Percentiles rank a stretch among this genome's conserved stretches.
phyloP scores from a whole-genome alignment of 1,139 yeast genomes.

The Tardiomyces depauwii region DNA sequence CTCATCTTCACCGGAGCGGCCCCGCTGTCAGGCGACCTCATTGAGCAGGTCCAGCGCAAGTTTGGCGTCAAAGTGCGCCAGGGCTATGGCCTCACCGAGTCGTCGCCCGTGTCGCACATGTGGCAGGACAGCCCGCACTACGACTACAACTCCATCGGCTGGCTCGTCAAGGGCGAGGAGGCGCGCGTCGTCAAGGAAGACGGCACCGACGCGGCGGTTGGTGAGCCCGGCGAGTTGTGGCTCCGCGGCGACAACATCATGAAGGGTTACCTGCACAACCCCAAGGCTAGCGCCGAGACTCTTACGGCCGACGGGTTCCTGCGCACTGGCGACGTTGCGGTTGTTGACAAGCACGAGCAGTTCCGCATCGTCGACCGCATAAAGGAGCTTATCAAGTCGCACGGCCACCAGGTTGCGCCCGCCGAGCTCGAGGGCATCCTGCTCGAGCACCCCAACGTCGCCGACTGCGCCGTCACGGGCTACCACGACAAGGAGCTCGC shows the following conservation, averaged over 20 bases:
- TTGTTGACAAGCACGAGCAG: constrained; percentile 41
- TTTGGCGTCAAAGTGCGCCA: constrained; percentile 27
- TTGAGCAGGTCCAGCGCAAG: constrained; percentile 16
- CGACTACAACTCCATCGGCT: constrained; percentile 15
- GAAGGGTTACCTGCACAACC: constrained; percentile 47
- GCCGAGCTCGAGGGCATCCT: constrained; percentile 64
- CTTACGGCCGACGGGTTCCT: constrained; percentile 62
- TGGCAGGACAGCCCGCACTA: constrained; percentile 10
- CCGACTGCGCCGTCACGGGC: constrained; percentile 28
- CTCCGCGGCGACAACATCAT: constrained; percentile 64
- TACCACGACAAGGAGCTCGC: constrained; percentile 21
- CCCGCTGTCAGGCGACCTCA: constrained; percentile 23
- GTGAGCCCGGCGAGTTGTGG: constrained; percentile 47
- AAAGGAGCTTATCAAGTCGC: constrained; percentile 71
- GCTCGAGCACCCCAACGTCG: constrained; percentile 31
- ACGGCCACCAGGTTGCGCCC: constrained; percentile 77
- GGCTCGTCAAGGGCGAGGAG: constrained; percentile 28
- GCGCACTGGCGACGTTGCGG: constrained; percentile 68
- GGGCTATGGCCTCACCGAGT: constrained; percentile 67
- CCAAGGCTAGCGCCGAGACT: constrained; percentile 38
- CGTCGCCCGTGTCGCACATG: constrained; percentile 24
- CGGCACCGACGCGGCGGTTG: constrained; percentile 42
- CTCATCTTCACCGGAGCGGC: constrained; percentile 28
- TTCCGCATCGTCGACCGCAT: constrained; percentile 60
- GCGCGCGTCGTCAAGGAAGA: constrained; percentile 32